A percentile compares a stretch with the other conserved stretches of the same genome.
Conservation (phyloP, 2,329 filamentous ascomycete genomes). For the Phialocephala sp. region DNA sequence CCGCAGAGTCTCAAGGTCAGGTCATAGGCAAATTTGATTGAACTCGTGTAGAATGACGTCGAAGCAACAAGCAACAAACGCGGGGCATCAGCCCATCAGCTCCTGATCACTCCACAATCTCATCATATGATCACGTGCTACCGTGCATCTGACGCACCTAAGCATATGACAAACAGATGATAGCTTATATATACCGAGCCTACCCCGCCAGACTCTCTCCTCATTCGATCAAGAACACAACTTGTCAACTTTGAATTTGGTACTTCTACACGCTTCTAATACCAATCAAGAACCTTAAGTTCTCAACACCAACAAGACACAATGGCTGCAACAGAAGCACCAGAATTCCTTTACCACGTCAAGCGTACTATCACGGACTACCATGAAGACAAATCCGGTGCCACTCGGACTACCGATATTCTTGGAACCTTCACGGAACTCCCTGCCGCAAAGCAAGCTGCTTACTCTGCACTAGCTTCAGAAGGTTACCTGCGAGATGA, state of each 20-base stretch:
- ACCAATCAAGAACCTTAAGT: conserved; percentile 13
- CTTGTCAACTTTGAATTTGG: not conserved
- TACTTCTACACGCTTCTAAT: not conserved
- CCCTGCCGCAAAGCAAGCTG: conserved; percentile 46
- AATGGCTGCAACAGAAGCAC: conserved; percentile 22
- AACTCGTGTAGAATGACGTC: conserved; percentile 5
- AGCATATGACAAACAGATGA: conserved; percentile 17
- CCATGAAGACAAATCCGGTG: conserved; percentile 27
- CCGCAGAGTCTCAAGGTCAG: not conserved
- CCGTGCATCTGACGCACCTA: not conserved
- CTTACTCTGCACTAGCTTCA: conserved; percentile 40
- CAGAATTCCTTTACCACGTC: conserved; percentile 33
- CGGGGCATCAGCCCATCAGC: conserved; percentile 13
- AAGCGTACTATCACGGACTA: conserved; percentile 34
- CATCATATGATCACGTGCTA: conserved; percentile 12
- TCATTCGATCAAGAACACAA: conserved; percentile 1
- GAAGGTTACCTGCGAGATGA: conserved; percentile 47
- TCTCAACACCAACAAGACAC: conserved; percentile 8
- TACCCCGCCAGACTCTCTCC: not conserved
- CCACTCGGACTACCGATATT: conserved; percentile 42
- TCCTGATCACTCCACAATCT: conserved; percentile 14
- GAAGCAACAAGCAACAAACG: not conserved
- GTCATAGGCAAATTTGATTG: not conserved
- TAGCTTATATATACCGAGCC: conserved; percentile 8
- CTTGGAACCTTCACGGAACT: conserved; percentile 48